phyloP scores from a whole-genome alignment of 2,329 filamentous ascomycete species.

The Aspergillus udagawae region DNA sequence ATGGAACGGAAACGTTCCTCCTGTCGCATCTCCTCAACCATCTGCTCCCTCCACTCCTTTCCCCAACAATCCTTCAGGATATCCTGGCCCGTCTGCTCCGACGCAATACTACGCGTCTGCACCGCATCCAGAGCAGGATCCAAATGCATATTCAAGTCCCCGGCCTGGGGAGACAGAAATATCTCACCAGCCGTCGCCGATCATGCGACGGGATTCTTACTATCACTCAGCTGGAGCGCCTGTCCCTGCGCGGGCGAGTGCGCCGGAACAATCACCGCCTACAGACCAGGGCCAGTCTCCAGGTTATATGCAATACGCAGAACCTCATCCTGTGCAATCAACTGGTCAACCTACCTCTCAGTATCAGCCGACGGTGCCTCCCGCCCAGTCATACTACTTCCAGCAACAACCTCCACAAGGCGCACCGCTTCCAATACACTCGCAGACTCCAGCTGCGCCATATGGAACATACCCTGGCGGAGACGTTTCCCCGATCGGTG shows the following conservation, averaged over 20 bases:
- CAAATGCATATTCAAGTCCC: conserved; percentile 14
- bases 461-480: conserved; percentile 14
- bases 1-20: conserved; percentile 20
- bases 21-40: conserved; percentile 19
- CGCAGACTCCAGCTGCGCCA: conserved; percentile 7
- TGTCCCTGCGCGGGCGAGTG: conserved; percentile 5
- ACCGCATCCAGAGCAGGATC: conserved; percentile 12
- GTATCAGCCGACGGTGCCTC: conserved; percentile 11
- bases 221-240: conserved; percentile 18
- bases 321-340: conserved; percentile 11
- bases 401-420: conserved; percentile 15
- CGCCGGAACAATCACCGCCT: conserved; percentile 13
- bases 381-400: conserved; percentile 18
- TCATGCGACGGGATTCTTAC: conserved; percentile 19
- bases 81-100: conserved; percentile 10
- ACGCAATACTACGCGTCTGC: conserved; percentile 18
- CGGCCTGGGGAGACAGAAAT: conserved; percentile 15
- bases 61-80: conserved; percentile 12
- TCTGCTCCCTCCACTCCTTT: conserved; percentile 13
- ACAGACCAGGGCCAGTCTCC: conserved; percentile 13
- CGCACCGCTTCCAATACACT: conserved; percentile 9
- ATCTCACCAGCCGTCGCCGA: conserved; percentile 19
- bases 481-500: conserved; percentile 16
- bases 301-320: conserved; percentile 15
- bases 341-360: conserved; percentile 10